Base-by-base conservation (phyloP, 2,329 filamentous ascomycete genomes). In the Xylariaceae sp. region DNA sequence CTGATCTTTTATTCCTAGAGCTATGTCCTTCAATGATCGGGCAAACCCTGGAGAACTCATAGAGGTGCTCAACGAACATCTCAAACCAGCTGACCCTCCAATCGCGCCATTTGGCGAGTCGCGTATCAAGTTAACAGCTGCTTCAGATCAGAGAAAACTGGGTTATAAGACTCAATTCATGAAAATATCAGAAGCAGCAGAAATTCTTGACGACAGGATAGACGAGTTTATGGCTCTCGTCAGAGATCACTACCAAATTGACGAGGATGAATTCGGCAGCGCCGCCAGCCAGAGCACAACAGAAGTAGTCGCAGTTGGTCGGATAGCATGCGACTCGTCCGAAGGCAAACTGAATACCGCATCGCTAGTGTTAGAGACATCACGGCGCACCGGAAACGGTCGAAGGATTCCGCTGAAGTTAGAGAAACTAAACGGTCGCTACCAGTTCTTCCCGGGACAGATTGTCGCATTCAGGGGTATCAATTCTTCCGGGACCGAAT, bases 191-290 rank as follows among this genome's bases (percentile, higher is more conserved):
- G 92, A 97, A 72, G 87, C 91, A 0, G 96, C 93, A 3, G 92
- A 96, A 73, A 90, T 96, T 50, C 82, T 97, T 6, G 94, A 99
- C 74, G 93, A 97, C 74, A 83, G 92, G 67, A 97, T 99, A 77
- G 92, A 97, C 68, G 91, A 92, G 63, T 96, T 97, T 69, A 81
- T 85, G 60, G 77, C 79, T n/a, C 74, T 92, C 1, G 80, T 96
- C 4, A 86, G 90, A 74, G 83, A 88, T 58, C 80, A 92, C 65
- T 84, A 96, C 73, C 79, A 83, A 11, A 78, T 96, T 4, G 89
- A 94, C 15, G 88, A 94, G 60, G 82, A 84, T 15, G 88, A 85
- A 0, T 95, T 99, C 72, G 92, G 92, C 52, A 96, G 90, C 71
- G 91, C 94, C 10, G 89, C 90, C 18, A 86, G 83, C 56, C 89